Evolutionary conservation across 805 yeast genomes (phyloP).

Genomic region (Jamesozyma piceae): DNA sequence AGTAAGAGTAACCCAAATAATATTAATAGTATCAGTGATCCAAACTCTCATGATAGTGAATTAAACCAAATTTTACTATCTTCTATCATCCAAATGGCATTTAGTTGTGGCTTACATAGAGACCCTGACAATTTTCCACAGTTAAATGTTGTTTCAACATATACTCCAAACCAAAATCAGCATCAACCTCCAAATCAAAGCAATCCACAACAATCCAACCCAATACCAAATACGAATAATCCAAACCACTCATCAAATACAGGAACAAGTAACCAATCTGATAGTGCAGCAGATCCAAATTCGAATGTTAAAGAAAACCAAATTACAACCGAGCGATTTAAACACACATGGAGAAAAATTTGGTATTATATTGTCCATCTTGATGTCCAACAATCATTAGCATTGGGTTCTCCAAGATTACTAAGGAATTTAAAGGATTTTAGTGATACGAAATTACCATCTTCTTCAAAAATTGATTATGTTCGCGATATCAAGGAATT

Average conservation of each 20-base stretch:
- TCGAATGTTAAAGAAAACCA: slow-evolving; percentile 8
- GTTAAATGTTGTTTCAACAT: slow-evolving; percentile 25
- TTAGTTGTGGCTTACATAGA: slow-evolving; percentile 56
- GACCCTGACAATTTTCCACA: slow-evolving; percentile 51
- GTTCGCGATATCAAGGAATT: slow-evolving; percentile 36
- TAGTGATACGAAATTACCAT: slow-evolving; percentile 38
- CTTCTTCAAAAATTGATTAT: slow-evolving; percentile 30
- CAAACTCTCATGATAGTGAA: slow-evolving; percentile 40
- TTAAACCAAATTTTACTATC: slow-evolving; percentile 48
- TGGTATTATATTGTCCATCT: slow-evolving; percentile 42
- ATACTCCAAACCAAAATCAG: no score
- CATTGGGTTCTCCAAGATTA: slow-evolving; percentile 34
- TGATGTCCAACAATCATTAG: slow-evolving; percentile 36
- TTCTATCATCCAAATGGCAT: slow-evolving; percentile 55
- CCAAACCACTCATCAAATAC: slow-evolving; percentile 3
- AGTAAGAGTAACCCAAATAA: slow-evolving; percentile 6
- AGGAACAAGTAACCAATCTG: no score
- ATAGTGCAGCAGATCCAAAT: no score
- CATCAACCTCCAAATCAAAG: no score
- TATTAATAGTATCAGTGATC: slow-evolving; percentile 9
- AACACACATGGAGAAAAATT: slow-evolving; percentile 48
- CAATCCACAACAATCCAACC: background rate
- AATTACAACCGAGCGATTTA: slow-evolving; percentile 29
- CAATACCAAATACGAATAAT: slow-evolving; percentile 6
- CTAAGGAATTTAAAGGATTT: slow-evolving; percentile 32